These are phyloP conservation scores for Phytophthora pluvialis DNA, from an alignment of 352 stramenopile genomes.

Conservation along the genomic window DNA sequence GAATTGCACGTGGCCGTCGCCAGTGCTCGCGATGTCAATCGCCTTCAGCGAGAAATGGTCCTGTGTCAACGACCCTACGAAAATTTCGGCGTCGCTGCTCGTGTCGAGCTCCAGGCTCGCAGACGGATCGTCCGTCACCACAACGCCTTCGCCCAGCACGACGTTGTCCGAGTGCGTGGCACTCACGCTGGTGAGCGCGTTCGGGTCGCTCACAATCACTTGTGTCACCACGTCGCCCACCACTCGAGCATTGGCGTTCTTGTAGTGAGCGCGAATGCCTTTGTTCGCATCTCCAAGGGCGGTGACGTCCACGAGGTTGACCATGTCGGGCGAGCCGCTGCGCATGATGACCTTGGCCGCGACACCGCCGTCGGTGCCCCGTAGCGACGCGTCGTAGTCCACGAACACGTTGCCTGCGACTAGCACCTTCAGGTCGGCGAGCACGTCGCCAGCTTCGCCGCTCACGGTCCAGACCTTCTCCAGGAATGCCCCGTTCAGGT, in stretches of 20 bases:
- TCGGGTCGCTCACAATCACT: conserved; percentile 35
- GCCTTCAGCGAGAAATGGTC: conserved; percentile 18
- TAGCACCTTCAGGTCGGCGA: conserved; percentile 34
- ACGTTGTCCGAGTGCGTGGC: conserved; percentile 24
- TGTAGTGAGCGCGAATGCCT: conserved; percentile 45
- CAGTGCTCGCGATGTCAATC: conserved; percentile 26
- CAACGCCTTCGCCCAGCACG: conserved; percentile 41
- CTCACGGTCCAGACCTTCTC: conserved; percentile 44
- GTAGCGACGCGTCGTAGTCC: conserved; percentile 42
- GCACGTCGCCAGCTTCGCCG: conserved; percentile 10
- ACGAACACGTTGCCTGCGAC: conserved; percentile 50
- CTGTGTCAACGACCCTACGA: conserved; percentile 19
- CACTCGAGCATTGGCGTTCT: conserved; percentile 45
- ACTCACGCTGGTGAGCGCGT: conserved; percentile 24
- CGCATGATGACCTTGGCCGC: conserved; percentile 38
- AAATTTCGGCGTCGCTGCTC: conserved; percentile 28
- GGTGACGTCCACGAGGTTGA: conserved; percentile 43
- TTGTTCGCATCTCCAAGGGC: conserved; percentile 29
- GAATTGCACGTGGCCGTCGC: conserved; percentile 26
- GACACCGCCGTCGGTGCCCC: conserved; percentile 4
- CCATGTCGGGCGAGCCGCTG: conserved; percentile 35
- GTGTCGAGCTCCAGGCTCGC: conserved; percentile 31
- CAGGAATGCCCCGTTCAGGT: conserved; percentile 20
- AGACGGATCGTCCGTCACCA: conserved; percentile 42
- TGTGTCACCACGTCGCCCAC: conserved; percentile 40